These are phyloP conservation scores for Termitomyces titanicus DNA, from an alignment of 768 basidiomycete species.

Conservation along the genomic window DNA sequence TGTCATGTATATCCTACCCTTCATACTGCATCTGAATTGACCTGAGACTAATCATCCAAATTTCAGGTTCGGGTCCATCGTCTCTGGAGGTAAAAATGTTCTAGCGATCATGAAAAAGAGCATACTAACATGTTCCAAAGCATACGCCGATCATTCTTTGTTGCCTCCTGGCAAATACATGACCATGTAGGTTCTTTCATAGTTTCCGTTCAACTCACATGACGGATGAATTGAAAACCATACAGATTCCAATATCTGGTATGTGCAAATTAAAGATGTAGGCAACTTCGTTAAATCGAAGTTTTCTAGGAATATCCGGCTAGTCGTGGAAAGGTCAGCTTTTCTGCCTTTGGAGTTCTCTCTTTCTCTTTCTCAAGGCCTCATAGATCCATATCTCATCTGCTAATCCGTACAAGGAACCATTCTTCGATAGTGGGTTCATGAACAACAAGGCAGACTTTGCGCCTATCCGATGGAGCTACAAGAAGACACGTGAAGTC, in stretches of 20 bases:
- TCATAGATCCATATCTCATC: slow-evolving; percentile 59
- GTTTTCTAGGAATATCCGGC: slow-evolving; percentile 61
- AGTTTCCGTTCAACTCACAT: background rate
- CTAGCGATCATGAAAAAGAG: background rate
- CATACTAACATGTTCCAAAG: slow-evolving; percentile 20
- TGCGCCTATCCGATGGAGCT: slow-evolving; percentile 72
- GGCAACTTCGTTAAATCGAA: background rate
- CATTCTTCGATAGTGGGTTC: slow-evolving; percentile 71
- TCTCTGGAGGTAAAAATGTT: slow-evolving; percentile 42
- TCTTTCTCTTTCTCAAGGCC: background rate
- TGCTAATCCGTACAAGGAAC: slow-evolving; percentile 57
- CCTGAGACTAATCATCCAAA: background rate
- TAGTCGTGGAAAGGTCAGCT: slow-evolving; percentile 60
- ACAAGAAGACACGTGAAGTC: slow-evolving; percentile 73
- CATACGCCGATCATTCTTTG: slow-evolving; percentile 67
- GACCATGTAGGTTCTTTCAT: slow-evolving; percentile 46
- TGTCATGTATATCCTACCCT: slow-evolving; percentile 45
- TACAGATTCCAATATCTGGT: slow-evolving; percentile 62
- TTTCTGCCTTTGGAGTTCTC: background rate
- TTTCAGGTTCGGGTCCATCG: slow-evolving; percentile 59
- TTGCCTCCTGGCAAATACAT: slow-evolving; percentile 71
- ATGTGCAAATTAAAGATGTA: slow-evolving; percentile 8
- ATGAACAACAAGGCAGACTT: slow-evolving; percentile 79
- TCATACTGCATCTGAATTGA: background rate
- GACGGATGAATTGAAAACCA: background rate